Percentiles rank a stretch among this genome's conserved stretches.
phyloP scores from a whole-genome alignment of 1,284 basidiomycete genomes.

The Irpex sp. region DNA sequence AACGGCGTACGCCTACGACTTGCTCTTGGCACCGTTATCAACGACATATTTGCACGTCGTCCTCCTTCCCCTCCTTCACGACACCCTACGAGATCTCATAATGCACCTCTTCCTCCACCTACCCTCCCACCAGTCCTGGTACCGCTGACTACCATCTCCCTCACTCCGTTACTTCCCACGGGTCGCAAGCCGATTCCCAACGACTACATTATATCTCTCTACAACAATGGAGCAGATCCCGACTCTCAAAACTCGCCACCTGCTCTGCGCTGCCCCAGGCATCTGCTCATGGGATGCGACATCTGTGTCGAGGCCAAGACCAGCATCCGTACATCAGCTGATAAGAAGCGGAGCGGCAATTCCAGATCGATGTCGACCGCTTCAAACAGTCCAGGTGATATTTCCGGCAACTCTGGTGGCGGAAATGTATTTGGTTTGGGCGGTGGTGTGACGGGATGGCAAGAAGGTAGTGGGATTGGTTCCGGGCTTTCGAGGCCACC shows the following conservation, averaged over 20 bases:
- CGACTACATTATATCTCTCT: constrained; percentile 47
- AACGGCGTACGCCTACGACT: constrained; percentile 78
- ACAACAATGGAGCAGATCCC: constrained; percentile 59
- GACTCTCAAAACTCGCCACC: constrained; percentile 60
- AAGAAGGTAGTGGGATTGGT: constrained; percentile 66
- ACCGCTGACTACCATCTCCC: constrained; percentile 35
- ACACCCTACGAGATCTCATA: constrained; percentile 4
- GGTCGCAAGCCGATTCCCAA: constrained; percentile 28
- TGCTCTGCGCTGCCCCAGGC: constrained; percentile 63
- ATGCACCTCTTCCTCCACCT: constrained; percentile 23
- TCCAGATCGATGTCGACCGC: constrained; percentile 20
- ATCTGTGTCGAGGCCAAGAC: constrained; percentile 63
- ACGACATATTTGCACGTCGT: constrained; percentile 74
- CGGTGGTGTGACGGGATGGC: constrained; percentile 63
- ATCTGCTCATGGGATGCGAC: constrained; percentile 66
- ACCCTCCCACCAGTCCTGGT: constrained; percentile 35
- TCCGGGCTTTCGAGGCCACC: constrained; percentile 58
- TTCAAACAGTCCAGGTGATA: constrained; percentile 23
- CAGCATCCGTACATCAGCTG: constrained; percentile 8
- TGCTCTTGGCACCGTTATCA: constrained; percentile 66
- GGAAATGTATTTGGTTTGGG: constrained; percentile 27
- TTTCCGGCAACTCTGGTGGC: constrained; percentile 4
- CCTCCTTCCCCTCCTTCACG: constrained; percentile 39
- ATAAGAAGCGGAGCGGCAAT: constrained; percentile 18
- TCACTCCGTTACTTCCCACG: constrained; percentile 14